Conservation (phyloP, 495 filamentous ascomycete genomes). For the Penicillium mononematosum region DNA sequence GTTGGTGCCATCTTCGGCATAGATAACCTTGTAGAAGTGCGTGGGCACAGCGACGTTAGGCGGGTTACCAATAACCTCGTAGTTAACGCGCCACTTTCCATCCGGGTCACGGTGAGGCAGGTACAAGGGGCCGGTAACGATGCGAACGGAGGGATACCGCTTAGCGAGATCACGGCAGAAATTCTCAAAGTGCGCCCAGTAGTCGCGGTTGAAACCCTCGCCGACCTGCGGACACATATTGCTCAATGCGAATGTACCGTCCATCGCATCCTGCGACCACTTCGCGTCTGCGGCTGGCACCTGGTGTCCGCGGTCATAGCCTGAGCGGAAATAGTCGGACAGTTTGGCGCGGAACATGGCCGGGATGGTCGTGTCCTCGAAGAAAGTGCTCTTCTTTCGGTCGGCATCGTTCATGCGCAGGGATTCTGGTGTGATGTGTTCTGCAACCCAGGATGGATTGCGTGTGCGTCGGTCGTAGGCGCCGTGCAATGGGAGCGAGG, state of each 20-base stretch:
- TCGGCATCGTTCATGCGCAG: constrained; percentile 73
- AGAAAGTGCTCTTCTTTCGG: constrained; percentile 77
- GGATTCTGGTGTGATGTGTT: constrained; percentile 94
- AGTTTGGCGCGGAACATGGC: constrained; percentile 85
- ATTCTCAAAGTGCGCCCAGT: constrained; percentile 98
- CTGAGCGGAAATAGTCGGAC: constrained; percentile 88
- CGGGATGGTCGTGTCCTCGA: constrained; percentile 78
- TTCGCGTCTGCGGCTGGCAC: constrained; percentile 97
- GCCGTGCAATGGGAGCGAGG: constrained; percentile 70
- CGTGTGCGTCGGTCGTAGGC: constrained; percentile 88
- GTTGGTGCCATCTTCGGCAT: constrained; percentile 77
- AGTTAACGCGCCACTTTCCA: constrained; percentile 90
- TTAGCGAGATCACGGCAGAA: constrained; percentile 83
- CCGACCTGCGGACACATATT: constrained; percentile 99
- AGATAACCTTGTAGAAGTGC: constrained; percentile 98
- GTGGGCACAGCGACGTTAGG: constrained; percentile 96
- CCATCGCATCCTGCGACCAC: constrained; percentile 91
- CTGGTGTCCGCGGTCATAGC: constrained; percentile 71
- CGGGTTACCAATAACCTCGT: constrained; percentile 95
- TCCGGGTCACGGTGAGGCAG: constrained; percentile 79
- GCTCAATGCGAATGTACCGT: constrained; percentile 84
- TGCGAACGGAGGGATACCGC: constrained; percentile 81
- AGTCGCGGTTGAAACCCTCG: constrained; percentile 95
- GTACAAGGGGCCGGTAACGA: constrained; percentile 93
- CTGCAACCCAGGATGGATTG: constrained; percentile 93